Evolutionary conservation across 164 flowering plant species (phyloP).

Genomic region (Macadamia tetraphylla): DNA sequence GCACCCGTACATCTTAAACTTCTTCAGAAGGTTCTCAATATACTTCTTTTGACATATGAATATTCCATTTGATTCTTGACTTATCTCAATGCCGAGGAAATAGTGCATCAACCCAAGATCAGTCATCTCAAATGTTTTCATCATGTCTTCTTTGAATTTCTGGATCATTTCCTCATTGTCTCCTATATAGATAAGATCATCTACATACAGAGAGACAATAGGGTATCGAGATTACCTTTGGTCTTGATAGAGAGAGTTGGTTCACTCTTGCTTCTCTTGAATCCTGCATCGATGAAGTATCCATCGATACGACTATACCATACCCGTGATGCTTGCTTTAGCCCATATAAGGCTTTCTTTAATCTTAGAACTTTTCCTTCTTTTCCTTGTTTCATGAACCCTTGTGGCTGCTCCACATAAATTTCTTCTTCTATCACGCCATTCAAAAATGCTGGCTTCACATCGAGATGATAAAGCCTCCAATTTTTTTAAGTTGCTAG

Average conservation of each 20-base stretch:
- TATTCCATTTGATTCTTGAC: slow-evolving; percentile 5
- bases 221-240: neutral
- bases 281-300: neutral
- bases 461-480: no score
- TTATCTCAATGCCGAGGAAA: slow-evolving; percentile 7
- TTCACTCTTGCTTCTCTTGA: neutral
- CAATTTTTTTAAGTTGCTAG: no score
- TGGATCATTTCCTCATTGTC: slow-evolving; percentile 1
- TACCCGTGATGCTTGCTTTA: slow-evolving; percentile 7
- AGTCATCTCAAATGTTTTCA: slow-evolving; percentile 5
- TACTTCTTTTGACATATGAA: slow-evolving; percentile 10
- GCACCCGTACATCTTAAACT: slow-evolving; percentile 4
- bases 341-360: slow-evolving; percentile 4
- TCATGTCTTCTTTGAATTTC: slow-evolving; percentile 2
- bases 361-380: slow-evolving; percentile 8
- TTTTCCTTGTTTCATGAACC: no score
- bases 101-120: slow-evolving; percentile 6
- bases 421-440: no score
- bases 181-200: slow-evolving; percentile 4
- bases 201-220: slow-evolving; percentile 2
- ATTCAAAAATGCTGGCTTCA: no score
- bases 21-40: slow-evolving; percentile 1
- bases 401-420: no score
- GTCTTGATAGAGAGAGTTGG: neutral
- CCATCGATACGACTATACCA: neutral